Conservation (phyloP, 2,329 filamentous ascomycete species). For the Alternaria sp. region DNA sequence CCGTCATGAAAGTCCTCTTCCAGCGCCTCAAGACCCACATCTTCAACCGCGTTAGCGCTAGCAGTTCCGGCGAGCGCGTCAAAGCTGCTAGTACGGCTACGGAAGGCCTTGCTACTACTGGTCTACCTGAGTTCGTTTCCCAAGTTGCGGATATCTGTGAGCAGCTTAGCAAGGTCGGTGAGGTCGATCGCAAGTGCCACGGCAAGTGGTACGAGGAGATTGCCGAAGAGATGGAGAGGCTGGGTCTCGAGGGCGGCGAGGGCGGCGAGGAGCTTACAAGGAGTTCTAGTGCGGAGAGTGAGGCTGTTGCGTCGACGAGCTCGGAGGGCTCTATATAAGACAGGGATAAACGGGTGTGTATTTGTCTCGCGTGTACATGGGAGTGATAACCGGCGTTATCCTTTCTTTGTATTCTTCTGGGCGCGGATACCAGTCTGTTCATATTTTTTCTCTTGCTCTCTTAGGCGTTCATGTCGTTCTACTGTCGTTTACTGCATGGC, state of each 20-base stretch:
- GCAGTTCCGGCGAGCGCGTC: slow-evolving; percentile 72
- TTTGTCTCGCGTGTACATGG: too few relatives aligned
- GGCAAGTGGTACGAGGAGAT: slow-evolving; percentile 74
- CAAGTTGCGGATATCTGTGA: slow-evolving; percentile 74
- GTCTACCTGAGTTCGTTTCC: slow-evolving; percentile 75
- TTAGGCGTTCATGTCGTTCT: neutral
- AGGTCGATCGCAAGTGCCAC: slow-evolving; percentile 72
- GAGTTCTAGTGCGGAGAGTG: slow-evolving; percentile 33
- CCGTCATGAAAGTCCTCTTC: slow-evolving; percentile 71
- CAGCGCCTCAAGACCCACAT: slow-evolving; percentile 72
- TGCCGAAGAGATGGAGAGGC: slow-evolving; percentile 59
- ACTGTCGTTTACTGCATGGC: slow-evolving; percentile 10
- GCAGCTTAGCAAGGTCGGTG: slow-evolving; percentile 68
- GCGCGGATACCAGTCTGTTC: neutral
- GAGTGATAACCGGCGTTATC: slow-evolving; percentile 1
- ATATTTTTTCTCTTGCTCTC: neutral
- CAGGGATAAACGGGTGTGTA: too few relatives aligned
- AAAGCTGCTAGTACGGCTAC: slow-evolving; percentile 71
- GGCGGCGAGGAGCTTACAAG: slow-evolving; percentile 37
- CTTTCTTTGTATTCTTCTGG: neutral
- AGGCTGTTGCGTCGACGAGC: slow-evolving; percentile 7
- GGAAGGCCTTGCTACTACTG: slow-evolving; percentile 72
- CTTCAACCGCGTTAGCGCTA: slow-evolving; percentile 67
- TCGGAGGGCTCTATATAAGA: neutral
- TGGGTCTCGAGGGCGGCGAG: slow-evolving; percentile 42